These are phyloP conservation scores for Neurospora sp. DNA, from an alignment of 495 filamentous ascomycete genomes.

Conservation along the genomic window DNA sequence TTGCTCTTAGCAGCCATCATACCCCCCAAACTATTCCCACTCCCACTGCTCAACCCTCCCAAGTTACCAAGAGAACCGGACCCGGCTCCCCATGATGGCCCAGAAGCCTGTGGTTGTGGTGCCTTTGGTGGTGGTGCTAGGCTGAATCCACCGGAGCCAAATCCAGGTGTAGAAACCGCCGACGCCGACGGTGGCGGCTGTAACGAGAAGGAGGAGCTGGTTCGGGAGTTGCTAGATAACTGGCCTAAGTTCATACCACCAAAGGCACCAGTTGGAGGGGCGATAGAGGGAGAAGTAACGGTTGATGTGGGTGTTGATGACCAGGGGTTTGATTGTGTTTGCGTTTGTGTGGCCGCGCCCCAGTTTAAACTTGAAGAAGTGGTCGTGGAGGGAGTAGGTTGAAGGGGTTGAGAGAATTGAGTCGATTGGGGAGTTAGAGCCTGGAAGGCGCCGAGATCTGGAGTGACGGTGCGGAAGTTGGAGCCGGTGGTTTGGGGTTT, in stretches of 20 bases:
- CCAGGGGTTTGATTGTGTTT: constrained; percentile 19
- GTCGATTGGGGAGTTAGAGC: constrained; percentile 40
- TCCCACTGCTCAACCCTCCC: no score
- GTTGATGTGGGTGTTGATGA: constrained; percentile 12
- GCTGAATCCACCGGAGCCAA: constrained; percentile 23
- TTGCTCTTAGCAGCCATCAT: not conserved
- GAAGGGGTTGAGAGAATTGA: constrained; percentile 44
- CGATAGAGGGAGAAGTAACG: not conserved
- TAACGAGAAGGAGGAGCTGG: constrained; percentile 32
- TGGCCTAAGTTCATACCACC: constrained; percentile 26
- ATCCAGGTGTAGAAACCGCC: not conserved
- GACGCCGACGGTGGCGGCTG: constrained; percentile 34
- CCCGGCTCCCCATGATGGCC: not conserved
- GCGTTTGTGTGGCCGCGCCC: constrained; percentile 14
- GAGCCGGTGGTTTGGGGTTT: constrained; percentile 22
- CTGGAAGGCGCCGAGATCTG: constrained; percentile 38
- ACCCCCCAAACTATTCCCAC: not conserved
- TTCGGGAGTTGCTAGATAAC: constrained; percentile 15
- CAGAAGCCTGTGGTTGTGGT: no score
- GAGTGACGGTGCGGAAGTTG: constrained; percentile 44
- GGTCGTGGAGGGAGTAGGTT: constrained; percentile 14
- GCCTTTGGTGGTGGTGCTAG: constrained; percentile 29
- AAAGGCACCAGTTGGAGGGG: constrained; percentile 11
- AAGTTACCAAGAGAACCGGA: not conserved
- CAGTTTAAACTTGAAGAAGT: constrained; percentile 21